A percentile compares a stretch with the other conserved stretches of the same genome.
Conservation (phyloP, 345 rosid genomes). For the Eucalyptus paniculata region DNA sequence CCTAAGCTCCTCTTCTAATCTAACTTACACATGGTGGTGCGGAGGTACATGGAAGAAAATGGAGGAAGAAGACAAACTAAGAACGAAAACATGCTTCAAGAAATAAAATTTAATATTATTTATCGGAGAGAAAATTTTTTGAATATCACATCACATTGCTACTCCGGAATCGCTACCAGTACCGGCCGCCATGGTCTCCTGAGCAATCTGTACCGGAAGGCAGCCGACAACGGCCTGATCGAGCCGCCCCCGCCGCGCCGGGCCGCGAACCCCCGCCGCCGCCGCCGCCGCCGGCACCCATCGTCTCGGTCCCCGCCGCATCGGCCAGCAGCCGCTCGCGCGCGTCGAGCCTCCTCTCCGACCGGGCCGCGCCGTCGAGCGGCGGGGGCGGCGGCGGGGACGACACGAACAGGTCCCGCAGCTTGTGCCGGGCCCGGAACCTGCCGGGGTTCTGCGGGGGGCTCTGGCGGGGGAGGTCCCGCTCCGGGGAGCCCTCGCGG, state of each 20-base stretch:
- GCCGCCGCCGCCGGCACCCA: background rate
- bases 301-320: background rate
- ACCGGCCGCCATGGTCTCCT: constrained; percentile 87
- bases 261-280: background rate
- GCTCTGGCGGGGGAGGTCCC: background rate
- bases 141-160: background rate
- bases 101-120: background rate
- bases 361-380: constrained; percentile 19
- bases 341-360: constrained; percentile 2
- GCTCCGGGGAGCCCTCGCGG: constrained; percentile 1
- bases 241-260: constrained; percentile 28
- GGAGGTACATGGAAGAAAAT: background rate
- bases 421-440: constrained; percentile 37
- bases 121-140: background rate
- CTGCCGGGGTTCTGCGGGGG: constrained; percentile 6
- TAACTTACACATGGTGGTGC: background rate
- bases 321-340: constrained; percentile 14
- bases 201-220: constrained; percentile 51
- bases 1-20: background rate
- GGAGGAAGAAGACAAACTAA: background rate
- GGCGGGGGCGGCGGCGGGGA: constrained; percentile 52
- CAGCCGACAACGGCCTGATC: constrained; percentile 33
- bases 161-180: constrained; percentile 75
- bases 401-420: constrained; percentile 69
- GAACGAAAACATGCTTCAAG: background rate